Evolutionary conservation across 2,329 filamentous ascomycete genomes (phyloP).

Genomic region (Hymenoscyphus linearis): DNA sequence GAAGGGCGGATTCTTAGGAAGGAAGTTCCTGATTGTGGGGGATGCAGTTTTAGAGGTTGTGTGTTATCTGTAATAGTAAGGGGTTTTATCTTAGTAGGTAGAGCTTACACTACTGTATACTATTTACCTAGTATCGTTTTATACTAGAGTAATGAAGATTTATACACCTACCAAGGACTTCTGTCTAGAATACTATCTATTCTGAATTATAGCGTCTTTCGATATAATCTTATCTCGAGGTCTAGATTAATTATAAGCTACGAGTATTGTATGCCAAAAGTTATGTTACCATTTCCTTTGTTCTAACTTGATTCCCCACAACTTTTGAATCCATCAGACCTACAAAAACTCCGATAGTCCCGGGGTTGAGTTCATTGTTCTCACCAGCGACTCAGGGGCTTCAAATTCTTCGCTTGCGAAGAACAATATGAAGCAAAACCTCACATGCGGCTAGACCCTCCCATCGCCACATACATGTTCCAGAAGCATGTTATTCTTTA

Average conservation of each 20-base stretch:
- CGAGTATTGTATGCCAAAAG: neutral
- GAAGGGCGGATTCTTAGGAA: no score
- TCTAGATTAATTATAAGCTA: neutral
- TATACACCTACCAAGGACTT: no score
- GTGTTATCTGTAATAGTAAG: no score
- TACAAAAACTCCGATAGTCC: neutral
- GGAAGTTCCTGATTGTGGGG: no score
- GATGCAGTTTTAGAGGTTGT: no score
- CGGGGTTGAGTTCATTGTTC: conserved; percentile 2
- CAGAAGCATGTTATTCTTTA: neutral
- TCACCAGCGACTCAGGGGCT: neutral
- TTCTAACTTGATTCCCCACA: neutral
- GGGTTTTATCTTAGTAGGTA: no score
- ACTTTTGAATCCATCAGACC: neutral
- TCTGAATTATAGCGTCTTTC: no score
- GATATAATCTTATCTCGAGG: neutral
- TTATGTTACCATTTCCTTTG: neutral
- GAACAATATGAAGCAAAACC: conserved; percentile 14
- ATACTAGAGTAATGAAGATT: no score
- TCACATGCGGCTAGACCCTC: conserved; percentile 6
- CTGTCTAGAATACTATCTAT: no score
- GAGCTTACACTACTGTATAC: no score
- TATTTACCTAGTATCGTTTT: no score
- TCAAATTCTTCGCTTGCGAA: neutral
- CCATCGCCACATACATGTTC: neutral